Conservation (phyloP, 2,329 filamentous ascomycete species). For the Exophiala alcalophila region DNA sequence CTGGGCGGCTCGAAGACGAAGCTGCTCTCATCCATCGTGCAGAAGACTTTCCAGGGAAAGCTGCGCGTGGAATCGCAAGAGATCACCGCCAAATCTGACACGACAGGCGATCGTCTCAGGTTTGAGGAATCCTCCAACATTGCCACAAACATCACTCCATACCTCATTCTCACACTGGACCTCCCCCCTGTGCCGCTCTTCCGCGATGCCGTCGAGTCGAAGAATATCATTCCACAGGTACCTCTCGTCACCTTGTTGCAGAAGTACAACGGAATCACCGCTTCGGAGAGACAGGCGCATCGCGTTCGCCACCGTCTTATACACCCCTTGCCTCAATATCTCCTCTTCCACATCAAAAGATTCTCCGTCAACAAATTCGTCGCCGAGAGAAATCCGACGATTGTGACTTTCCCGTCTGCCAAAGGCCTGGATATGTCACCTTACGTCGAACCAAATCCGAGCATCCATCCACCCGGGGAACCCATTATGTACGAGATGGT, state of each 20-base stretch:
- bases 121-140: constrained; percentile 89
- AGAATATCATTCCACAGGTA: constrained; percentile 82
- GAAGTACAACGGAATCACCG: constrained; percentile 87
- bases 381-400: constrained; percentile 91
- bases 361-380: constrained; percentile 98
- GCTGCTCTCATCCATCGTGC: constrained; percentile 79
- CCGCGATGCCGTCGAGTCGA: constrained; percentile 80
- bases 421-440: constrained; percentile 81
- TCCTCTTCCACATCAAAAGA: constrained; percentile 93
- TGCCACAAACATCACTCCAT: constrained; percentile 71
- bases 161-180: constrained; percentile 89
- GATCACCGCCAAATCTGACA: constrained; percentile 87
- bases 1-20: constrained; percentile 87
- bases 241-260: constrained; percentile 77
- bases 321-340: constrained; percentile 85
- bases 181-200: constrained; percentile 89
- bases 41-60: constrained; percentile 89
- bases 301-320: constrained; percentile 84
- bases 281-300: constrained; percentile 85
- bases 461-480: constrained; percentile 66
- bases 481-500: constrained; percentile 94
- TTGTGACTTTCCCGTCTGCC: constrained; percentile 89
- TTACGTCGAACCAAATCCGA: constrained; percentile 84
- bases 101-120: constrained; percentile 73
- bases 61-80: constrained; percentile 90